These are phyloP conservation scores for Maudiozyma bulderi DNA, from an alignment of 805 yeast species.

Conservation along the genomic window DNA sequence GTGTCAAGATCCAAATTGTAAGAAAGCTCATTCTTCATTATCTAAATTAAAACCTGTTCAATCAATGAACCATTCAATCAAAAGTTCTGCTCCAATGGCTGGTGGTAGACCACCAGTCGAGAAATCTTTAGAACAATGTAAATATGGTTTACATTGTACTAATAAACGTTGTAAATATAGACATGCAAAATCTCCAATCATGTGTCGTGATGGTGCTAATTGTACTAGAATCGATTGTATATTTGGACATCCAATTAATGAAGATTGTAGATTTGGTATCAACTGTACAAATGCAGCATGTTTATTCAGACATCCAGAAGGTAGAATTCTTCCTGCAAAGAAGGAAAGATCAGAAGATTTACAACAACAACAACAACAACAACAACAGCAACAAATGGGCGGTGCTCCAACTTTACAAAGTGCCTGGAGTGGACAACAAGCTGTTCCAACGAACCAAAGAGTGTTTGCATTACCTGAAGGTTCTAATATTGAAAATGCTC, in stretches of 20 bases:
- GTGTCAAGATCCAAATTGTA: conserved; percentile 55
- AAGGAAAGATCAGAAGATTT: conserved; percentile 11
- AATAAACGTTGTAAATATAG: conserved; percentile 72
- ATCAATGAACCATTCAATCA: conserved; percentile 21
- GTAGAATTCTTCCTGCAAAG: conserved; percentile 37
- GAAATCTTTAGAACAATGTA: conserved; percentile 69
- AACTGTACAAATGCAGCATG: conserved; percentile 67
- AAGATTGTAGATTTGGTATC: conserved; percentile 70
- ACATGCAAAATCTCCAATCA: conserved; percentile 64
- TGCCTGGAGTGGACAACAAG: conserved; percentile 6
- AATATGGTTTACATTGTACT: conserved; percentile 66
- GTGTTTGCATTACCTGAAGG: conserved; percentile 72
- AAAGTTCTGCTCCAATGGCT: conserved; percentile 6
- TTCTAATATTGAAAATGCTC: conserved; percentile 61
- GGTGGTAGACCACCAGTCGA: conserved; percentile 29
- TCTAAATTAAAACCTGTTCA: conserved; percentile 34
- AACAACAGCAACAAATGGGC: background rate
- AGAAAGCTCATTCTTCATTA: conserved; percentile 77
- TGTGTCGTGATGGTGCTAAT: conserved; percentile 74
- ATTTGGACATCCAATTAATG: conserved; percentile 73
- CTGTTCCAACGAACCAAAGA: conserved; percentile 44
- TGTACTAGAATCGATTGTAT: conserved; percentile 76
- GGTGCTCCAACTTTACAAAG: conserved; percentile 3
- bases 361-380: conserved; percentile 27
- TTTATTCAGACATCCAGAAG: conserved; percentile 71